Percentiles rank a stretch among this genome's conserved stretches.
phyloP scores from a whole-genome alignment of 768 basidiomycete genomes.

The Boletellus emodensis region DNA sequence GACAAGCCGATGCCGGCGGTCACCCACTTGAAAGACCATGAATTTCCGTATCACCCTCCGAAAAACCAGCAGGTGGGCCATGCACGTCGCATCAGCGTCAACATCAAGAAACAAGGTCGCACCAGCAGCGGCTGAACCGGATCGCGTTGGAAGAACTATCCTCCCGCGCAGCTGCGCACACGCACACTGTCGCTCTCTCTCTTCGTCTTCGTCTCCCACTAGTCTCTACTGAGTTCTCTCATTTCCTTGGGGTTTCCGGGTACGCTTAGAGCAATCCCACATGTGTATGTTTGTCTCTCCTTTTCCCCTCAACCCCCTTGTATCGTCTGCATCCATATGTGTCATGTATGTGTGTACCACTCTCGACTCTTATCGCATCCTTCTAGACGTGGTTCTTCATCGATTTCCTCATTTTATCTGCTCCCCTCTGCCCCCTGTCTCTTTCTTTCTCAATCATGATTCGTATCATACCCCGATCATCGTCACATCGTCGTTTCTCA shows the following conservation, averaged over 20 bases:
- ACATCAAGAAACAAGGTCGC: constrained; percentile 27
- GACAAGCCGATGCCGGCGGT: not conserved
- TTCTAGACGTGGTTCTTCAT: too few relatives aligned
- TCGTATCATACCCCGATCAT: too few relatives aligned
- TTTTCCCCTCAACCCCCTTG: not conserved
- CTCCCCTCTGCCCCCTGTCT: too few relatives aligned
- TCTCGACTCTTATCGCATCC: too few relatives aligned
- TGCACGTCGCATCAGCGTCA: constrained; percentile 38
- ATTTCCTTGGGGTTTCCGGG: not conserved
- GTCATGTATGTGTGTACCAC: too few relatives aligned
- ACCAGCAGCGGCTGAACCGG: constrained; percentile 10
- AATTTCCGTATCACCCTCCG: constrained; percentile 33
- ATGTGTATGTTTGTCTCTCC: constrained; percentile 1
- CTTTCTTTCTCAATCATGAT: too few relatives aligned
- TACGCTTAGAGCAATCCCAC: not conserved
- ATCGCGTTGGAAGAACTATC: not conserved
- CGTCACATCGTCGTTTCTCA: not conserved
- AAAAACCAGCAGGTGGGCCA: constrained; percentile 34
- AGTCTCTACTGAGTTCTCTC: too few relatives aligned
- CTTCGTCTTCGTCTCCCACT: not conserved
- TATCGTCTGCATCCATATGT: not conserved
- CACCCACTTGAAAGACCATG: constrained; percentile 2
- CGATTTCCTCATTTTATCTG: too few relatives aligned
- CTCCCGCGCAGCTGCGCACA: not conserved
- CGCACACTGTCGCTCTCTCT: not conserved